Conservation (phyloP, 306 rosid species). For the Neltuma alba region DNA sequence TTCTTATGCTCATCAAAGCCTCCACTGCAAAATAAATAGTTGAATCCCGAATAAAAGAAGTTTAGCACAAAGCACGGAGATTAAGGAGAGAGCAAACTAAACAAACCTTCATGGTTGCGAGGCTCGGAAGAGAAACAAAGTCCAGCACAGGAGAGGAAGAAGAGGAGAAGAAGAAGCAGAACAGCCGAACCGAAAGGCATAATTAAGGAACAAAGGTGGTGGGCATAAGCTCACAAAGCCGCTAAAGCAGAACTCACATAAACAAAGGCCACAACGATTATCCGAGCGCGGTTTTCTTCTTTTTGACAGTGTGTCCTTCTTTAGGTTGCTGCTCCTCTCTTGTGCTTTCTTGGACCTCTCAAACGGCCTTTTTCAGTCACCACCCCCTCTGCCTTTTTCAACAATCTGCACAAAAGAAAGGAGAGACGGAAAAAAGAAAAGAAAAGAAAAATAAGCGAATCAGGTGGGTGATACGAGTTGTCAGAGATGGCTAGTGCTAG, state of each 20-base stretch:
- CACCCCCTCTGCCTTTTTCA: conserved; percentile 38
- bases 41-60: not conserved
- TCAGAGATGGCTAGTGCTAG: conserved; percentile 33
- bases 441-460: conserved; percentile 17
- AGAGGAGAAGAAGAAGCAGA: conserved; percentile 19
- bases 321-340: not conserved
- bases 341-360: conserved; percentile 15
- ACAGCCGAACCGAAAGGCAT: conserved; percentile 46
- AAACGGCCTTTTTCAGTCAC: conserved; percentile 39
- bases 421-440: not conserved
- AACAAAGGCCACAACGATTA: not conserved
- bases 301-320: not conserved
- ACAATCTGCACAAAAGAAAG: not conserved
- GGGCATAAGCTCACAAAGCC: not conserved
- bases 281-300: not conserved
- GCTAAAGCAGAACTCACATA: conserved; percentile 7
- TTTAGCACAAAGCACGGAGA: not conserved
- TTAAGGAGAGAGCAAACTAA: not conserved
- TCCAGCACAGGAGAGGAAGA: conserved; percentile 36
- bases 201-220: conserved; percentile 4
- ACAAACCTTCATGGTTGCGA: conserved; percentile 91
- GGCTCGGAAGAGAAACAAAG: conserved; percentile 66
- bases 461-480: conserved; percentile 49
- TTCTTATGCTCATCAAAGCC: conserved; percentile 67
- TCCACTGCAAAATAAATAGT: conserved; percentile 56